Evolutionary conservation across 2,329 filamentous ascomycete genomes (phyloP).

Genomic region (Calonectria montana): DNA sequence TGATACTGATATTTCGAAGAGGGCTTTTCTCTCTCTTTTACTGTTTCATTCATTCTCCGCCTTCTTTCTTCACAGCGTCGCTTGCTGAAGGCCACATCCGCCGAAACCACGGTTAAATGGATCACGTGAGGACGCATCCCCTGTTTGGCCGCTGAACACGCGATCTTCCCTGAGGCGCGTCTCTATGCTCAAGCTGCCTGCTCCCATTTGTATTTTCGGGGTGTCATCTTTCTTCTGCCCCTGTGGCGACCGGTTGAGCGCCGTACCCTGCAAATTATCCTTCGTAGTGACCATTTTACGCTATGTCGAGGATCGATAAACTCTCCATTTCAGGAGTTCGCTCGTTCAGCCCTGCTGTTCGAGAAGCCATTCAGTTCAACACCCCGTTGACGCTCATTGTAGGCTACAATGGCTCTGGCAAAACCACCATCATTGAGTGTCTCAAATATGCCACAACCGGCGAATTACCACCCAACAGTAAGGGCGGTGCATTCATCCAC

Average conservation of each 20-base stretch:
- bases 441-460: constrained; percentile 98
- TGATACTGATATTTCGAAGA: not conserved
- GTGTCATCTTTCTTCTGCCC: not conserved
- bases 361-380: constrained; percentile 87
- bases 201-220: not conserved
- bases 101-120: constrained; percentile 1
- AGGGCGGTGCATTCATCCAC: constrained; percentile 92
- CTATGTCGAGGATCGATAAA: constrained; percentile 86
- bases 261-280: not conserved
- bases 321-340: constrained; percentile 85
- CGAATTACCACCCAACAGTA: constrained; percentile 90
- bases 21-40: not conserved
- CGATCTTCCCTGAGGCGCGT: constrained; percentile 3
- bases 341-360: constrained; percentile 82
- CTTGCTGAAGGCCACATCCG: not conserved
- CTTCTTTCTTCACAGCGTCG: not conserved
- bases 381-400: constrained; percentile 96
- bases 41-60: not conserved
- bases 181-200: constrained; percentile 2
- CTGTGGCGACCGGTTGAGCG: not conserved
- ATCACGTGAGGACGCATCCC: constrained; percentile 22
- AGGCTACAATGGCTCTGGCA: constrained; percentile 96
- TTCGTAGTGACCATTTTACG: constrained; percentile 34
- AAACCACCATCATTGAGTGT: constrained; percentile 98
- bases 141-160: constrained; percentile 10